Evolutionary conservation across 331 rosid species (phyloP).

Genomic region (Malus hybrid): DNA sequence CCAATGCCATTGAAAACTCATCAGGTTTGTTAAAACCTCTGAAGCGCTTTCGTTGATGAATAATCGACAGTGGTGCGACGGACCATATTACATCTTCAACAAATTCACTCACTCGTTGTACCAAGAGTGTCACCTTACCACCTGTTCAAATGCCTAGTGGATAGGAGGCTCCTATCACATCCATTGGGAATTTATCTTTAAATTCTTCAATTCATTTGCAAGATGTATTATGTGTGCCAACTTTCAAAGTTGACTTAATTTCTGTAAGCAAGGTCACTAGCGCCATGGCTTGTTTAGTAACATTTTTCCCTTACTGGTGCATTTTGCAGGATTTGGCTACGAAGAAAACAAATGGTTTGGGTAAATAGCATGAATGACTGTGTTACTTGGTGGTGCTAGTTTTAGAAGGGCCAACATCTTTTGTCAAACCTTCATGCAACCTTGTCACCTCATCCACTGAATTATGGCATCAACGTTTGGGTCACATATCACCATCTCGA

Average conservation of each 20-base stretch:
- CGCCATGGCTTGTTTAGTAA: neutral
- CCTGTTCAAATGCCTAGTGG: neutral
- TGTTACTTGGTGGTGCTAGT: neutral
- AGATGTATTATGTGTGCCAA: neutral
- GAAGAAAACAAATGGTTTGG: neutral
- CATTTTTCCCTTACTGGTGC: neutral
- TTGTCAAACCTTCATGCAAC: neutral
- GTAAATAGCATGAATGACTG: neutral
- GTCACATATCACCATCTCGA: neutral
- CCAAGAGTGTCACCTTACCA: neutral
- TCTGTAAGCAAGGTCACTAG: neutral
- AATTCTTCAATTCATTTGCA: neutral
- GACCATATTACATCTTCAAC: neutral
- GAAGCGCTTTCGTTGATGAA: neutral
- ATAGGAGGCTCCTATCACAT: neutral
- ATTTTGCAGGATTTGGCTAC: neutral
- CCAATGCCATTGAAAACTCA: neutral
- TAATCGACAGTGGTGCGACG: neutral
- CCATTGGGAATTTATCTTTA: neutral
- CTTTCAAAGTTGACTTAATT: neutral
- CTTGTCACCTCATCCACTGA: neutral
- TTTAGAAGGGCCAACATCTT: neutral
- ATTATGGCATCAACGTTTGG: no score
- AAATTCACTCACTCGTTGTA: neutral
- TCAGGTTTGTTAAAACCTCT: neutral